phyloP scores from a whole-genome alignment of 129 eudicot genomes.

The Lonicera japonica region DNA sequence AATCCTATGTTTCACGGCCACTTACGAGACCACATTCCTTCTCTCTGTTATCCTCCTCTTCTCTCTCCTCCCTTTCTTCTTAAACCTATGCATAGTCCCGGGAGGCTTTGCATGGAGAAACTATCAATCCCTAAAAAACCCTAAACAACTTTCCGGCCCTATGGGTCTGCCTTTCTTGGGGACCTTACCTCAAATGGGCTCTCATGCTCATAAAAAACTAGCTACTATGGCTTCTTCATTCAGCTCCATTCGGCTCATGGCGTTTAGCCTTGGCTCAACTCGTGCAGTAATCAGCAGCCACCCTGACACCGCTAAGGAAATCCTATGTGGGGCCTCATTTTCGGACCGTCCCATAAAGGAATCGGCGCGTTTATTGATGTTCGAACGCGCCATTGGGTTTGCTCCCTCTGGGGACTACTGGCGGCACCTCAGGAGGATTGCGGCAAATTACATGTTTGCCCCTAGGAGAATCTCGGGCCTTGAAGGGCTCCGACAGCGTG shows the following conservation, averaged over 20 bases:
- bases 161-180: constrained; percentile 64
- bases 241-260: constrained; percentile 57
- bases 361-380: constrained; percentile 65
- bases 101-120: constrained; percentile 91
- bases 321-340: constrained; percentile 49
- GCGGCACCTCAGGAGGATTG: constrained; percentile 57
- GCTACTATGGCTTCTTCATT: constrained; percentile 49
- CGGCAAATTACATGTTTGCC: constrained; percentile 56
- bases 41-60: constrained; percentile 29
- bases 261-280: constrained; percentile 60
- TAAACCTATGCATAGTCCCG: constrained; percentile 42
- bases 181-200: constrained; percentile 48
- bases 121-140: constrained; percentile 29
- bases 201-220: constrained; percentile 61
- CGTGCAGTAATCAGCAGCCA: constrained; percentile 62
- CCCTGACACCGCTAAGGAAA: constrained; percentile 76
- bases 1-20: constrained; percentile 25
- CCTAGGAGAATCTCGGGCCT: constrained; percentile 57
- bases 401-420: constrained; percentile 67
- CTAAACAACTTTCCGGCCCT: constrained; percentile 46
- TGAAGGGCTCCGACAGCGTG: constrained; percentile 43
- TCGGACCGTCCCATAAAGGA: constrained; percentile 75
- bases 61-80: constrained; percentile 28
- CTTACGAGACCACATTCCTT: constrained; percentile 16
- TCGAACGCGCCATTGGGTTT: constrained; percentile 84